Conservation (phyloP, 768 basidiomycete species). For the Lyophyllum shimeji region DNA sequence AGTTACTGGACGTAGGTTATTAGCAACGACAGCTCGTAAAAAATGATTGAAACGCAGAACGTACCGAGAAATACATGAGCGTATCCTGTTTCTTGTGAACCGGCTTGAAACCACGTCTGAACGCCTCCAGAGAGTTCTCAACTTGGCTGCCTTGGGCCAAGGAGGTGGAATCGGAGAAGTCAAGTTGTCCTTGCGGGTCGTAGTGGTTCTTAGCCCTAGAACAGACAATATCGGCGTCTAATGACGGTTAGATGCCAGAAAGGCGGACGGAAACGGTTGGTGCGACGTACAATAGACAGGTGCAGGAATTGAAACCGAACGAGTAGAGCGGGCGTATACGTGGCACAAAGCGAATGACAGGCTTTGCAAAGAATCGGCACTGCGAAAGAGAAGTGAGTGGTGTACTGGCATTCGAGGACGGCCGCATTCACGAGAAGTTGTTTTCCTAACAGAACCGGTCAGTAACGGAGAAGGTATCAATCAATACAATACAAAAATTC, state of each 20-base stretch:
- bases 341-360: conserved; percentile 62
- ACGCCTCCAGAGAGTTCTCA: conserved; percentile 45
- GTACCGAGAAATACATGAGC: conserved; percentile 62
- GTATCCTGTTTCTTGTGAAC: conserved; percentile 49
- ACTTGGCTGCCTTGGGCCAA: conserved; percentile 40
- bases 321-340: conserved; percentile 69
- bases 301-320: conserved; percentile 80
- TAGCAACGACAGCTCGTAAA: not conserved
- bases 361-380: conserved; percentile 61
- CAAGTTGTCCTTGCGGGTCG: conserved; percentile 55
- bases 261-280: not conserved
- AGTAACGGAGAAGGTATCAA: not conserved
- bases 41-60: conserved; percentile 18
- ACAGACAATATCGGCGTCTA: conserved; percentile 44
- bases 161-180: conserved; percentile 61
- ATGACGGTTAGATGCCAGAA: not conserved
- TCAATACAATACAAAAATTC: conserved; percentile 18
- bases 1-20: conserved; percentile 2
- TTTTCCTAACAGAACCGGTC: conserved; percentile 39
- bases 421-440: conserved; percentile 48
- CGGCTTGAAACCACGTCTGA: conserved; percentile 53
- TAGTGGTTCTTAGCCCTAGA: conserved; percentile 81
- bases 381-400: conserved; percentile 18
- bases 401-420: not conserved
- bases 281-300: conserved; percentile 71